Evolutionary conservation across 768 basidiomycete genomes (phyloP), one percentile per base, ranked within the genome.

Genomic region (Clavaria fumosa): DNA sequence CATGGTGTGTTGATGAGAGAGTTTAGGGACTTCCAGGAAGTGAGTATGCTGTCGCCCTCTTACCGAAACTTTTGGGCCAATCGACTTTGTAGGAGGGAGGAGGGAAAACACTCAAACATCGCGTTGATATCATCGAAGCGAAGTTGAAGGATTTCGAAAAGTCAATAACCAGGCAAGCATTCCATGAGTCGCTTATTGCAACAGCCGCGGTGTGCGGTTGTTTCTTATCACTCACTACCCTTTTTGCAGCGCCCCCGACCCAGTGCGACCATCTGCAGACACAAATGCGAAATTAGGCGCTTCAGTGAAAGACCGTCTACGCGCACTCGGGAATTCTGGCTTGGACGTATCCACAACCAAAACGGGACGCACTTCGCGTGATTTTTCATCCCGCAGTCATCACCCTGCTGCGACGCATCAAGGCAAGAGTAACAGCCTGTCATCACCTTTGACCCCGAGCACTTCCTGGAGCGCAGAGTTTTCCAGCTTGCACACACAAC

Each of bases 271-370:
- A n/a, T 57, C 62, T 17, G 23, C 18, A 41, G 66, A 58, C 24
- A 54, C 64, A 11, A 59, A 62, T 28, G 56, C 46, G 37, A 65
- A 65, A 42, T 47, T 68, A 2, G 77, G 74, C n/a, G 73, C 65
- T 4, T 76, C 72, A 35, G 84, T 93, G 41, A 79, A 80, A 18
- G 86, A 88, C 59, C 71, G 89, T 35, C 67, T 89, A 58, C 73
- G 69, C 46, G 73, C 79, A 11, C 57, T 93, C 14, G 69, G 78
- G 50, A 73, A 72, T 42, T 75, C 70, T 33, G 89, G 89, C 1
- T 55, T 90, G 50, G 60, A 66, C 7, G 65, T 75, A 12, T 63
- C 66, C 19, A 60, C 66, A 11, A 56, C 67, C 9, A 81, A 79
- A n/a, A n/a, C n/a, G n/a, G n/a, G n/a, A 52, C 67, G 72, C 24